Conservation (phyloP, 2,329 filamentous ascomycete species). For the Phyllosticta ampelicida region DNA sequence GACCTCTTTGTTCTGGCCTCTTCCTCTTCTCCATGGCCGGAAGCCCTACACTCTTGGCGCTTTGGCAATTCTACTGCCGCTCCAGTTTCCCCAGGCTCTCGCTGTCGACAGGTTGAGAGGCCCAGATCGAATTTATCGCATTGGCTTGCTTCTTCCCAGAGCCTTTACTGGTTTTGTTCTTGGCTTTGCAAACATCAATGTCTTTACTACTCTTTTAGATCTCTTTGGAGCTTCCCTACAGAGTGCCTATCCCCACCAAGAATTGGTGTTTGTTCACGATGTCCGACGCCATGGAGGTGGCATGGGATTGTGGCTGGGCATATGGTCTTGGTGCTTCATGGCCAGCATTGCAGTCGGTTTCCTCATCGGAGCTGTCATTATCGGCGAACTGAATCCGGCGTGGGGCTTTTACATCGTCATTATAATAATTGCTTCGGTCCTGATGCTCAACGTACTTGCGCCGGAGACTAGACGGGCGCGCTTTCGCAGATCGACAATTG, state of each 20-base stretch:
- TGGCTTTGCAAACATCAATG: constrained; percentile 70
- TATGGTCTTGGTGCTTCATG: constrained; percentile 67
- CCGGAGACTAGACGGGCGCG: constrained; percentile 62
- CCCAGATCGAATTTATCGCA: constrained; percentile 39
- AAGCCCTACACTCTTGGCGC: constrained; percentile 66
- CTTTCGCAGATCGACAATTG: constrained; percentile 54
- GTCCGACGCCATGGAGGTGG: constrained; percentile 65
- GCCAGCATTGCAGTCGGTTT: constrained; percentile 64
- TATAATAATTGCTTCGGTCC: constrained; percentile 51
- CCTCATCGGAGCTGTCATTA: constrained; percentile 58
- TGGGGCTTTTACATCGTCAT: constrained; percentile 72
- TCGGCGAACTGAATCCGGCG: constrained; percentile 51
- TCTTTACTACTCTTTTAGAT: constrained; percentile 59
- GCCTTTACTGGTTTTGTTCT: constrained; percentile 57
- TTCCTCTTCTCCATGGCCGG: constrained; percentile 63
- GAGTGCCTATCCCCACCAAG: constrained; percentile 61
- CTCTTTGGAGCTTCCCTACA: constrained; percentile 68
- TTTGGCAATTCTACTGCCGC: constrained; percentile 57
- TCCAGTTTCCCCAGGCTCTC: constrained; percentile 67
- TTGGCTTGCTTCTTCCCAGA: constrained; percentile 52
- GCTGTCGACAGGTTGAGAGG: constrained; percentile 41
- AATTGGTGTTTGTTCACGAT: constrained; percentile 56
- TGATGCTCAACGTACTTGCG: constrained; percentile 59
- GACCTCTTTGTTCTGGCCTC: constrained; percentile 61
- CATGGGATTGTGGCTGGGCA: constrained; percentile 67